phyloP scores from a whole-genome alignment of 208 protist genomes.

The Herpetomonas muscarum region DNA sequence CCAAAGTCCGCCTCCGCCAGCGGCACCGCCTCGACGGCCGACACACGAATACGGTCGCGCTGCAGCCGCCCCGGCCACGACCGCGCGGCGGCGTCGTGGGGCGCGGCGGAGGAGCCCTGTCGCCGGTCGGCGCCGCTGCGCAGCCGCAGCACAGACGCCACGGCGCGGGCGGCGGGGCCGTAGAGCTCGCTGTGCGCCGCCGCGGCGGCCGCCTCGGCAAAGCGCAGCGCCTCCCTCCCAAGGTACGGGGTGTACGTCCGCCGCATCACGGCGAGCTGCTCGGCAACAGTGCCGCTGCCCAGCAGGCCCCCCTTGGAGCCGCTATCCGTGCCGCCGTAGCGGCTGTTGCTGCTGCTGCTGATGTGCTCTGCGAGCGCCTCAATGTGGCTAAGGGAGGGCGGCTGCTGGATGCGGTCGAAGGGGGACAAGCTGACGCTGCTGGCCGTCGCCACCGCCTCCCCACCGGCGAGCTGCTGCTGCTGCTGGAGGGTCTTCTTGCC shows the following conservation, averaged over 20 bases:
- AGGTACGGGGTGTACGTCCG: conserved; percentile 74
- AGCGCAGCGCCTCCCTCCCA: conserved; percentile 52
- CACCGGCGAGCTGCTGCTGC: no score
- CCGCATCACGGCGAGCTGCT: conserved; percentile 55
- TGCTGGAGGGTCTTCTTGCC: no score
- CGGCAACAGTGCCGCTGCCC: conserved; percentile 26
- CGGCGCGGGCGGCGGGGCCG: conserved; percentile 33
- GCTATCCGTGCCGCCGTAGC: background rate
- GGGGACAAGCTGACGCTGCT: background rate
- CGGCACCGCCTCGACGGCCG: conserved; percentile 22
- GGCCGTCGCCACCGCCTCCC: no score
- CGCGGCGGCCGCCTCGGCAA: conserved; percentile 55
- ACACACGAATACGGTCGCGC: conserved; percentile 18
- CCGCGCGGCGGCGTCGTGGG: conserved; percentile 21
- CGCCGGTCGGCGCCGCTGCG: no score
- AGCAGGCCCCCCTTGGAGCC: conserved; percentile 6
- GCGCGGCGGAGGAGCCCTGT: no score
- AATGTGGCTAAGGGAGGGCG: background rate
- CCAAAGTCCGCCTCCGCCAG: conserved; percentile 19
- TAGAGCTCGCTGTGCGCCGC: conserved; percentile 82
- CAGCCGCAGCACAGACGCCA: background rate
- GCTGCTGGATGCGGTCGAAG: background rate
- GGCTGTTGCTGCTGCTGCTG: conserved; percentile 1
- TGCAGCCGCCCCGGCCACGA: no score
- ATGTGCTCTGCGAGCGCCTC: background rate